Evolutionary conservation across 768 basidiomycete species (phyloP).

Genomic region (Porphyrellus cyaneotinctus): DNA sequence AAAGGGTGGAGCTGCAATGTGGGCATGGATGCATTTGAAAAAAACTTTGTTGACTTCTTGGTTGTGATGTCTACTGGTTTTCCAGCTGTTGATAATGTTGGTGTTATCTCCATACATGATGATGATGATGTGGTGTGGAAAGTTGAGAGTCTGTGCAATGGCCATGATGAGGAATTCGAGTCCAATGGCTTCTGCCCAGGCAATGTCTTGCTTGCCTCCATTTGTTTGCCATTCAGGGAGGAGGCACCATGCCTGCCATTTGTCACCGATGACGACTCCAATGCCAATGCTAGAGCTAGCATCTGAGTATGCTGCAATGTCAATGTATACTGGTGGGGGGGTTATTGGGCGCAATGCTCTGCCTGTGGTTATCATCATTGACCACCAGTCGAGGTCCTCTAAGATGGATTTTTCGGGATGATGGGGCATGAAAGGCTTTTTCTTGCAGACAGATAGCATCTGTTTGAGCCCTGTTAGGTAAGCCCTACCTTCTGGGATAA

Average conservation of each 20-base stretch:
- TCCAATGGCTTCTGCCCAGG: conserved; percentile 20
- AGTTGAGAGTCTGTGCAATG: too few species aligned
- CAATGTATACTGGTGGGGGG: too few species aligned
- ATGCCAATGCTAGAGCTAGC: too few species aligned
- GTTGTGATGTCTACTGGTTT: conserved; percentile 2
- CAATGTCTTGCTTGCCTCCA: conserved; percentile 8
- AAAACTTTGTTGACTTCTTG: conserved; percentile 3
- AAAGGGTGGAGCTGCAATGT: not conserved
- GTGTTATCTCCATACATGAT: conserved; percentile 13
- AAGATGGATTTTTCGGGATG: not conserved
- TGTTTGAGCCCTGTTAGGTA: conserved; percentile 42
- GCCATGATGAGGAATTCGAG: conserved; percentile 3
- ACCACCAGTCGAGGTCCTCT: not conserved
- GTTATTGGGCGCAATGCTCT: too few species aligned
- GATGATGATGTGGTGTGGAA: conserved; percentile 1
- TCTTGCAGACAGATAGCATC: conserved; percentile 29
- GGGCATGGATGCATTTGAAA: conserved; percentile 12
- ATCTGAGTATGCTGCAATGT: too few species aligned
- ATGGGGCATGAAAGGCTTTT: conserved; percentile 33
- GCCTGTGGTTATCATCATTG: too few species aligned
- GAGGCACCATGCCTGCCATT: conserved; percentile 2
- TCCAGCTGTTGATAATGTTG: conserved; percentile 20
- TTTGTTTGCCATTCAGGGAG: conserved; percentile 9
- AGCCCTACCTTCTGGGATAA: conserved; percentile 33
- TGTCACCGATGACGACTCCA: not conserved